These are phyloP conservation scores for Colletotrichum tropicicola DNA, from an alignment of 2,329 filamentous ascomycete species.

Conservation along the genomic window DNA sequence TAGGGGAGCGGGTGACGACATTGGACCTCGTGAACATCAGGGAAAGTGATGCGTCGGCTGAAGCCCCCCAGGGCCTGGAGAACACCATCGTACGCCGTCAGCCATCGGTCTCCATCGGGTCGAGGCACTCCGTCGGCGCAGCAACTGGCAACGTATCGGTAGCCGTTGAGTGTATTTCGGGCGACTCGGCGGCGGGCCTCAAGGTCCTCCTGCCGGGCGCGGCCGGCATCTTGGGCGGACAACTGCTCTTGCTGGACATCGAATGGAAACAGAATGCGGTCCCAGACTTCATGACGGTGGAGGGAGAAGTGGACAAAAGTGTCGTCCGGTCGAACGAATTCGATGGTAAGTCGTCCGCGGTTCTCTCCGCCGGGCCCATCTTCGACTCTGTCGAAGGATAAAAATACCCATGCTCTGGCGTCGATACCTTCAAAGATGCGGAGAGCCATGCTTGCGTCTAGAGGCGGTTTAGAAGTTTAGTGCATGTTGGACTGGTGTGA, in stretches of 20 bases:
- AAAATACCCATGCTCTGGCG: background rate
- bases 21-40: background rate
- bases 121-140: background rate
- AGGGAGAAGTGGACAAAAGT: background rate
- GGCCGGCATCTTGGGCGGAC: background rate
- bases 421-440: too few species aligned
- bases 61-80: background rate
- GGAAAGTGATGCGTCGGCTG: background rate
- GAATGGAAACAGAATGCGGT: background rate
- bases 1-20: background rate
- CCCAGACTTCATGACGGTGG: background rate
- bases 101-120: background rate
- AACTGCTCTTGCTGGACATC: background rate
- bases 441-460: too few species aligned
- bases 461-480: too few species aligned
- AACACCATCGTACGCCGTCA: background rate
- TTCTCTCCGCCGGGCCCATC: too few species aligned
- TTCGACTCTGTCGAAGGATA: background rate
- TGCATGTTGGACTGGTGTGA: too few species aligned
- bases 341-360: background rate
- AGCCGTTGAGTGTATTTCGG: background rate
- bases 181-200: background rate
- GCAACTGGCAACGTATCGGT: background rate
- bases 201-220: background rate
- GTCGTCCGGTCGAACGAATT: background rate